A percentile compares a stretch with the other conserved stretches of the same genome.
These are phyloP conservation scores for Sequoia sempervirens DNA, from an alignment of 75 land plant species.

Conservation along the genomic window DNA sequence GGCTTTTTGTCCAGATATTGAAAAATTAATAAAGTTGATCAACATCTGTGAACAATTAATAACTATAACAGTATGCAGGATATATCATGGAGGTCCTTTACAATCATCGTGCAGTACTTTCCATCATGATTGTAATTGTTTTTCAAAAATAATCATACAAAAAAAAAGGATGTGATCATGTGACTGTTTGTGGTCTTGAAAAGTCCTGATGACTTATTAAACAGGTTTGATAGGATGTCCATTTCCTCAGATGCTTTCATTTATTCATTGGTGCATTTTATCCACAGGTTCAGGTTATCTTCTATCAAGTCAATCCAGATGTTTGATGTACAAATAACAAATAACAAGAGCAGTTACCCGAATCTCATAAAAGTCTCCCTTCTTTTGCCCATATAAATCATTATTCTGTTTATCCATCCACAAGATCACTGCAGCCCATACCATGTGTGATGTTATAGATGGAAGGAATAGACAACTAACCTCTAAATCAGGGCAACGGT, in stretches of 20 bases:
- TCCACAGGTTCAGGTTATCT: neutral
- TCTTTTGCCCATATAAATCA: neutral
- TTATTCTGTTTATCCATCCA: neutral
- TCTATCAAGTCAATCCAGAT: neutral
- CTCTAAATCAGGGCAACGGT: conserved; percentile 98
- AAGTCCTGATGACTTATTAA: neutral
- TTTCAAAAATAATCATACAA: neutral
- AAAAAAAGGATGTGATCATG: too few relatives aligned
- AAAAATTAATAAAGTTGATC: neutral
- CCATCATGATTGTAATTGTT: neutral
- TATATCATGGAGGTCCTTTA: neutral
- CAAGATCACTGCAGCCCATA: neutral
- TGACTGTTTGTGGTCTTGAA: neutral
- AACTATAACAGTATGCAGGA: neutral
- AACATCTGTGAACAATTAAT: neutral
- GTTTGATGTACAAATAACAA: neutral
- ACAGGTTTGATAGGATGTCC: neutral
- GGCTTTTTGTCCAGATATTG: neutral
- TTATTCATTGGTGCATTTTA: neutral
- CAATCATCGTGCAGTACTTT: neutral
- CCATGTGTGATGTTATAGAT: conserved; percentile 1
- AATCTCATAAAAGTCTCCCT: neutral
- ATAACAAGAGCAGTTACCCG: too few relatives aligned
- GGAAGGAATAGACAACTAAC: conserved; percentile 26
- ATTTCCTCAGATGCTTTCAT: neutral